Evolutionary conservation across 2,329 filamentous ascomycete species (phyloP).

Genomic region (Fusarium clavum): DNA sequence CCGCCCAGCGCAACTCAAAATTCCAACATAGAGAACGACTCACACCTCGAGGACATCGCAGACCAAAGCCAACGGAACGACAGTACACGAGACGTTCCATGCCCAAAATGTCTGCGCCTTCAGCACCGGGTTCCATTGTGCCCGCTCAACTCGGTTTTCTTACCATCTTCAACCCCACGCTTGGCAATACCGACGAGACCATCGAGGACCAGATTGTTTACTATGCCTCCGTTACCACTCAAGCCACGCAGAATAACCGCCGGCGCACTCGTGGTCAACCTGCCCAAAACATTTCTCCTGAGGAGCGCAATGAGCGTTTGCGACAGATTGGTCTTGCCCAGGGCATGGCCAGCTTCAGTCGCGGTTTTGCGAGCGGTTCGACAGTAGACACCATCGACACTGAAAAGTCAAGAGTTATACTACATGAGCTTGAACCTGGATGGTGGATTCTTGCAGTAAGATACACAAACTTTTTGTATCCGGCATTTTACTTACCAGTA

Average conservation of each 20-base stretch:
- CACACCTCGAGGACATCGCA: neutral
- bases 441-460: conserved; percentile 97
- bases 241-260: conserved; percentile 54
- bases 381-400: conserved; percentile 90
- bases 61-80: conserved; percentile 1
- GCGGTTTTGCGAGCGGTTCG: conserved; percentile 83
- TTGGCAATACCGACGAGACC: conserved; percentile 69
- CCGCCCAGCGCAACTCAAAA: conserved; percentile 10
- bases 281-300: conserved; percentile 61
- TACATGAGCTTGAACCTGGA: conserved; percentile 86
- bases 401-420: conserved; percentile 84
- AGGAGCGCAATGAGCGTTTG: conserved; percentile 85
- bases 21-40: neutral
- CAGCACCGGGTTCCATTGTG: conserved; percentile 44
- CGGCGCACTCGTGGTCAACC: conserved; percentile 57
- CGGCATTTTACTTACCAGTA: conserved; percentile 8
- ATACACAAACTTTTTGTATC: neutral
- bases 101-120: conserved; percentile 33
- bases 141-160: conserved; percentile 92
- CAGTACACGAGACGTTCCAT: neutral
- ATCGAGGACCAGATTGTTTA: conserved; percentile 90
- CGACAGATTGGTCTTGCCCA: conserved; percentile 96
- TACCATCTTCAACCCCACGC: conserved; percentile 92
- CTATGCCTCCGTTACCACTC: conserved; percentile 75
- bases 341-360: conserved; percentile 94